Conservation (phyloP, 1,284 basidiomycete species). For the Athelia psychrophila region DNA sequence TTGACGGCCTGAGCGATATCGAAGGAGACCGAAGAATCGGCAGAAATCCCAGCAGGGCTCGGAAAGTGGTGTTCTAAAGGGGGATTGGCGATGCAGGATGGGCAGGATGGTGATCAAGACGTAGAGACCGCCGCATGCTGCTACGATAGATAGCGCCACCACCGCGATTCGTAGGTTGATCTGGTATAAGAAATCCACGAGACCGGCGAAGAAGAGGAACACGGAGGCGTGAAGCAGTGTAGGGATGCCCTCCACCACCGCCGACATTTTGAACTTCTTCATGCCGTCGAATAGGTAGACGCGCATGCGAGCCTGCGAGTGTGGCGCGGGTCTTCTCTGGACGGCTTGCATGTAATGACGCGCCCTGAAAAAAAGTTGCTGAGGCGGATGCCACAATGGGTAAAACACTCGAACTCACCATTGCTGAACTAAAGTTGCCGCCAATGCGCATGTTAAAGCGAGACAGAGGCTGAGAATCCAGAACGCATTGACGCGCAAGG, state of each 20-base stretch:
- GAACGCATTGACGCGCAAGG: constrained; percentile 8
- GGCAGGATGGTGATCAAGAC: constrained; percentile 29
- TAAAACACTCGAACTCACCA: constrained; percentile 28
- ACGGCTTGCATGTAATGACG: neutral
- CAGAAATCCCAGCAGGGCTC: constrained; percentile 28
- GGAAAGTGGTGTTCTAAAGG: constrained; percentile 35
- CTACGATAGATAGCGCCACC: constrained; percentile 25
- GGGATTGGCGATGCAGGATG: constrained; percentile 33
- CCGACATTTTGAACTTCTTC: constrained; percentile 30
- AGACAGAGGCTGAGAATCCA: constrained; percentile 18
- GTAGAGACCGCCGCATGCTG: constrained; percentile 26
- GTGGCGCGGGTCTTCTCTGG: neutral
- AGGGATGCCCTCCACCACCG: constrained; percentile 35
- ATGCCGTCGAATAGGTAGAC: constrained; percentile 34
- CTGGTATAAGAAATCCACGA: constrained; percentile 33
- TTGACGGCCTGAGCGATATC: neutral
- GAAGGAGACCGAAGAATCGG: neutral
- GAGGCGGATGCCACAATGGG: constrained; percentile 31
- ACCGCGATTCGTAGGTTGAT: constrained; percentile 28
- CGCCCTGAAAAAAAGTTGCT: constrained; percentile 7
- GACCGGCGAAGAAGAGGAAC: constrained; percentile 37
- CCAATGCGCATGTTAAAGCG: constrained; percentile 20
- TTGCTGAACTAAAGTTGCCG: constrained; percentile 21
- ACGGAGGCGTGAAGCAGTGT: constrained; percentile 37
- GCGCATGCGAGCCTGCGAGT: constrained; percentile 28